Evolutionary conservation across 176 grass and related monocot species (phyloP), one percentile per base, ranked within the genome.

Genomic region (Bothriochloa decipiens): DNA sequence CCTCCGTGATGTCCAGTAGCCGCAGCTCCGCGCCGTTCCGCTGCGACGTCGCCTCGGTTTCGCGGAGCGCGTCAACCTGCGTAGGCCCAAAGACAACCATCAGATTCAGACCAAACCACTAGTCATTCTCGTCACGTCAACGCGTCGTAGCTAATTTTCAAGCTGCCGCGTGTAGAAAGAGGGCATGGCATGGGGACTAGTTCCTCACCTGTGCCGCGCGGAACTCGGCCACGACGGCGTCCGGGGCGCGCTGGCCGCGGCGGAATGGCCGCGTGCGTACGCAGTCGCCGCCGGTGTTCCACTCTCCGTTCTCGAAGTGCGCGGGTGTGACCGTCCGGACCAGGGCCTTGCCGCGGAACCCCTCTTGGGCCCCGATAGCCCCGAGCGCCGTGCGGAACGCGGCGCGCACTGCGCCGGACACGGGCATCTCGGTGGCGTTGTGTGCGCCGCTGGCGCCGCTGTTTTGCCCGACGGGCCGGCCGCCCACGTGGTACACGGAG

Each of bases 241-340:
- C 87, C 13, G 87, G n/a, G n/a, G 7, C 39, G 17, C 78, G 79
- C 77, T 91, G 81, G 43, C 72, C 61, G 60, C 81, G 77, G 0
- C 76, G 66, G 78, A 82, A 87, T 25, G 92, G 89, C 27, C 41
- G 72, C 35, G 81, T 72, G 49, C 84, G 76, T 43, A 75, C 73
- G 84, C 89, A 94, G 68, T 94, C 81, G 32, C 92, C 92, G 60
- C 92, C 89, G 62, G 70, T 87, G 87, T 94, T 82, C 92, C 87
- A 94, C 81, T 82, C 78, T 3, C 89, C 89, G 72, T 75, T 79
- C 81, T 89, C 92, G 78, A 91, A 91, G 84, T 94, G 92, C 68
- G 87, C 85, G 4, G 92, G 89, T 35, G 92, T 84, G n/a, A 91
- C 45, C 15, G 92, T 82, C 77, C 92, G 72, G 9, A 89, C 65